phyloP scores from a whole-genome alignment of 2,329 filamentous ascomycete genomes.

The Curvularia sp. region DNA sequence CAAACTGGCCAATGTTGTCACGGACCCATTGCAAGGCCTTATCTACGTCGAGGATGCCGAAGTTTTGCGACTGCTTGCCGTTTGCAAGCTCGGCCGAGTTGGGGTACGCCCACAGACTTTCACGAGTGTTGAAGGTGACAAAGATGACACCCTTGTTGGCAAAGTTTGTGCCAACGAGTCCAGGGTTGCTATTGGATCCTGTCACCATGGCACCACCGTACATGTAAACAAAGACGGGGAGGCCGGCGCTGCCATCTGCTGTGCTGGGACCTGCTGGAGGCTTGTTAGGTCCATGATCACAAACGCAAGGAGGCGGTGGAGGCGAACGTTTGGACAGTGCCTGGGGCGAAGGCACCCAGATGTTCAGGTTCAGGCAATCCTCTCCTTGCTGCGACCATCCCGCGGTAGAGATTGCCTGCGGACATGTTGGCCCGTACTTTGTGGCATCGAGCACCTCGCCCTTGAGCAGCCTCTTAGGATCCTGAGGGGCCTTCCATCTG shows the following conservation, averaged over 20 bases:
- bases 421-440: conserved; percentile 33
- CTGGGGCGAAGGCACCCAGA: conserved; percentile 27
- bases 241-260: conserved; percentile 6
- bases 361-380: conserved; percentile 52
- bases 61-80: conserved; percentile 33
- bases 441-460: conserved; percentile 27
- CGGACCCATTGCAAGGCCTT: conserved; percentile 48
- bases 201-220: conserved; percentile 55
- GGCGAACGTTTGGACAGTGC: conserved; percentile 6
- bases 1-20: conserved; percentile 49
- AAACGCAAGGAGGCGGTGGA: conserved; percentile 2
- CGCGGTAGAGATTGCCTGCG: conserved; percentile 32
- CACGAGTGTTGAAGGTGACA: conserved; percentile 38
- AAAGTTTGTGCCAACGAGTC: conserved; percentile 52
- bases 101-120: conserved; percentile 52
- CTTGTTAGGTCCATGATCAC: conserved; percentile 8
- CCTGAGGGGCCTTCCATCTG: conserved; percentile 32
- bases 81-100: conserved; percentile 49
- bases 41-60: conserved; percentile 49
- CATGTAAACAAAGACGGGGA: conserved; percentile 53
- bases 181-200: conserved; percentile 51
- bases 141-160: conserved; percentile 34
- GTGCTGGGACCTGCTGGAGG: not conserved
- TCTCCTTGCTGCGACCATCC: conserved; percentile 31
- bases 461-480: conserved; percentile 18